A percentile compares a stretch with the other conserved stretches of the same genome.
These are phyloP conservation scores for Podaxis sp. DNA, from an alignment of 768 basidiomycete genomes.

Conservation along the genomic window DNA sequence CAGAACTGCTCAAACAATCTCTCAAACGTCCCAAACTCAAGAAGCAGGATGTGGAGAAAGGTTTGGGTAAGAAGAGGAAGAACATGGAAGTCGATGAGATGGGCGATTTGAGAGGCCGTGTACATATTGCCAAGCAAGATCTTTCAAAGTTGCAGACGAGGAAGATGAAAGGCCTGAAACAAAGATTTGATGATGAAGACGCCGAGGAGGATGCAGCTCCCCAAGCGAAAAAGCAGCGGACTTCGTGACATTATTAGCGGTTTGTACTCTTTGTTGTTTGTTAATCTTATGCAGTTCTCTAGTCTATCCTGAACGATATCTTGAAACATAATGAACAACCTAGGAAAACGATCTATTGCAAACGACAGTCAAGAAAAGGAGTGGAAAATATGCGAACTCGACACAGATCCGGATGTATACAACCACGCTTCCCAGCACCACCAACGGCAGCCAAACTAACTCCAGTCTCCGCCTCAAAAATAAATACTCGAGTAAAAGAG, in stretches of 20 bases:
- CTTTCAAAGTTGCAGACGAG: conserved; percentile 81
- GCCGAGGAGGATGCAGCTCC: conserved; percentile 3
- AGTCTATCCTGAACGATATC: not conserved
- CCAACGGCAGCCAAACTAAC: no score
- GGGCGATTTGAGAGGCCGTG: conserved; percentile 90
- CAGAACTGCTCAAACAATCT: conserved; percentile 78
- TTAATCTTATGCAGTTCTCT: not conserved
- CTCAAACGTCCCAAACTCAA: conserved; percentile 84
- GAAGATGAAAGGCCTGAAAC: conserved; percentile 90
- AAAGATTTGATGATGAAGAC: conserved; percentile 16
- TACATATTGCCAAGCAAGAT: conserved; percentile 92
- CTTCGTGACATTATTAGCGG: not conserved
- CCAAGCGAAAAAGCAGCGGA: conserved; percentile 14
- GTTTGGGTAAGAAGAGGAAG: conserved; percentile 90
- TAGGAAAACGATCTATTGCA: not conserved
- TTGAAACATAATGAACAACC: not conserved
- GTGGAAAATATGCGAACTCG: no score
- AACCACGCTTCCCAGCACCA: no score
- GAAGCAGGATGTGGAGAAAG: conserved; percentile 84
- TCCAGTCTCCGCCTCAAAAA: not conserved
- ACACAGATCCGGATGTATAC: no score
- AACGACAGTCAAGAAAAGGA: not conserved
- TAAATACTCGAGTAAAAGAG: not conserved
- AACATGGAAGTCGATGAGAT: conserved; percentile 97
- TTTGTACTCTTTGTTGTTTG: conserved; percentile 5